Conservation (phyloP, 2,329 filamentous ascomycete species). For the Aureobasidium sp. region DNA sequence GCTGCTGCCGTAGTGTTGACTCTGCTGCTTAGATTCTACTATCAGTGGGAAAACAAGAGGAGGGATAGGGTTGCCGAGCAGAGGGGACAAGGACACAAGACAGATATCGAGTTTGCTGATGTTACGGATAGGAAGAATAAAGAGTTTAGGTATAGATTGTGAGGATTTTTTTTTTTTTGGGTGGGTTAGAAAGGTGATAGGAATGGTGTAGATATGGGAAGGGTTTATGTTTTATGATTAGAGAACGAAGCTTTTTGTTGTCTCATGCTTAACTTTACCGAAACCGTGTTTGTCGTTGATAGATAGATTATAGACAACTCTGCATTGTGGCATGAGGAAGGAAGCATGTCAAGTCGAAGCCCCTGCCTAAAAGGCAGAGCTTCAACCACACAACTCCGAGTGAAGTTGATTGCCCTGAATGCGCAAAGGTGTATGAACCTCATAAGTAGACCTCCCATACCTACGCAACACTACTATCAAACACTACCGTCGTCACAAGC, state of each 20-base stretch:
- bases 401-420: too few relatives aligned
- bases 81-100: slow-evolving; percentile 23
- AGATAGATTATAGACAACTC: not conserved
- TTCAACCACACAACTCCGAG: too few relatives aligned
- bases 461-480: too few relatives aligned
- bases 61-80: slow-evolving; percentile 24
- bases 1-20: slow-evolving; percentile 34
- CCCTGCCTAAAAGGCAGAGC: too few relatives aligned
- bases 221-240: not conserved
- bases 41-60: slow-evolving; percentile 39
- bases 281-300: not conserved
- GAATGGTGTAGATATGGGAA: not conserved
- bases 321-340: too few relatives aligned
- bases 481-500: too few relatives aligned
- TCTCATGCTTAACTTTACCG: not conserved
- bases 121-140: slow-evolving; percentile 27
- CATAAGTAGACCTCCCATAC: too few relatives aligned
- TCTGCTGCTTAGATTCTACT: slow-evolving; percentile 44
- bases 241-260: not conserved
- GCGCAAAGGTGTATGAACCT: too few relatives aligned
- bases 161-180: not conserved
- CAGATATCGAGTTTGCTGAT: slow-evolving; percentile 21
- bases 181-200: not conserved
- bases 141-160: slow-evolving; percentile 23
- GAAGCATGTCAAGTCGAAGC: too few relatives aligned